Evolutionary conservation across 1,284 basidiomycete species (phyloP).

Genomic region (Naganishia albida): DNA sequence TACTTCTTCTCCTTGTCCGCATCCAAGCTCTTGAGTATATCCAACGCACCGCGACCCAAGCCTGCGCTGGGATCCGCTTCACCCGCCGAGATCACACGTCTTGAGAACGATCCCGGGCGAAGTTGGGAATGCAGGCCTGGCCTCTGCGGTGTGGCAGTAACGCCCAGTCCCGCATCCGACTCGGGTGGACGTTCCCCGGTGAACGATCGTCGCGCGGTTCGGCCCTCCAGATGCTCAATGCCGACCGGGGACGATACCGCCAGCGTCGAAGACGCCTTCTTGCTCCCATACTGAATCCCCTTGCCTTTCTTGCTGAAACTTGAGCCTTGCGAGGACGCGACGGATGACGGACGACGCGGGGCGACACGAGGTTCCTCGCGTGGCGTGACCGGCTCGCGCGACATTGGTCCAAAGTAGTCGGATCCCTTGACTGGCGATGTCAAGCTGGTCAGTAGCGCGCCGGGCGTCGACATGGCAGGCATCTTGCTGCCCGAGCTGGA

Average conservation of each 20-base stretch:
- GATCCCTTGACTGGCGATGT: not conserved
- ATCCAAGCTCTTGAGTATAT: conserved; percentile 31
- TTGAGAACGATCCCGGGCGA: conserved; percentile 16
- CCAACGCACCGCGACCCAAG: conserved; percentile 32
- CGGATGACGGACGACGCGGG: conserved; percentile 19
- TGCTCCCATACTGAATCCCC: conserved; percentile 28
- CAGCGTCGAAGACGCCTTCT: conserved; percentile 25
- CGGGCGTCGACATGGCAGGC: conserved; percentile 21
- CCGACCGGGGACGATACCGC: conserved; percentile 7
- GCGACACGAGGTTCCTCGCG: not conserved
- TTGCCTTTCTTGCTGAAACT: conserved; percentile 27
- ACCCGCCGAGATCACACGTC: not conserved
- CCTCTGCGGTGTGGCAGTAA: not conserved
- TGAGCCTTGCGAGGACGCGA: conserved; percentile 27
- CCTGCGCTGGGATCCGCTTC: conserved; percentile 11
- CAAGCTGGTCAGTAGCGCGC: conserved; percentile 4
- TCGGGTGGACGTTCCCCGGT: not conserved
- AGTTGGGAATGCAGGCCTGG: conserved; percentile 11
- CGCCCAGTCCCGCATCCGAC: not conserved
- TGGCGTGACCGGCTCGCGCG: not conserved
- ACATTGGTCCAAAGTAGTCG: conserved; percentile 7
- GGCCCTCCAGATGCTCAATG: not conserved
- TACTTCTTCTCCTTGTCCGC: conserved; percentile 5
- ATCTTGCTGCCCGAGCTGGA: conserved; percentile 22
- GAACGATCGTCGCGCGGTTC: not conserved